Percentiles rank a stretch among this genome's conserved stretches.
Evolutionary conservation across 768 basidiomycete genomes (phyloP).

Genomic region (Termitomyces sp.): DNA sequence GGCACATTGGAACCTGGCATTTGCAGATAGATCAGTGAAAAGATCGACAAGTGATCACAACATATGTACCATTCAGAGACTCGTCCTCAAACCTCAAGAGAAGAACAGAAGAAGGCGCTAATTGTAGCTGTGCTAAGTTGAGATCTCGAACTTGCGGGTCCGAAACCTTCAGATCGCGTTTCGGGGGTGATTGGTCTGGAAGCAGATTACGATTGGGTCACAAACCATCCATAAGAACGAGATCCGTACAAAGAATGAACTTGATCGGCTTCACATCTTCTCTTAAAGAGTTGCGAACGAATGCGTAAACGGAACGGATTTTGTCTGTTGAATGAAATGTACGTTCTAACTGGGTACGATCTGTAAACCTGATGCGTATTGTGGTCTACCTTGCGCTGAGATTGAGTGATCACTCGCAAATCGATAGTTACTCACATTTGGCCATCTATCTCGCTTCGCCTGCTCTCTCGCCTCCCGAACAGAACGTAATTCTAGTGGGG

Average conservation of each 20-base stretch:
- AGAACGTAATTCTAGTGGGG: conserved; percentile 66
- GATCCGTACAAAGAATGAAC: conserved; percentile 71
- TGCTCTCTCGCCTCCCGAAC: conserved; percentile 60
- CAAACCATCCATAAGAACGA: conserved; percentile 21
- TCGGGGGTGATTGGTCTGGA: conserved; percentile 77
- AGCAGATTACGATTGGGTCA: background rate
- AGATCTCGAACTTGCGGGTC: conserved; percentile 71
- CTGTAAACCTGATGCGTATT: conserved; percentile 78
- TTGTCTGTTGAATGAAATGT: conserved; percentile 74
- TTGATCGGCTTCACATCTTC: conserved; percentile 78
- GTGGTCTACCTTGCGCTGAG: conserved; percentile 52
- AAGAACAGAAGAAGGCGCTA: conserved; percentile 80
- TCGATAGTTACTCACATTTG: conserved; percentile 45
- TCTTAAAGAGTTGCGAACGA: conserved; percentile 66
- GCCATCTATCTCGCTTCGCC: conserved; percentile 65
- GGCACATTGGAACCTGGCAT: conserved; percentile 45
- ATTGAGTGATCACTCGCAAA: background rate
- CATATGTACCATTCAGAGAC: conserved; percentile 53
- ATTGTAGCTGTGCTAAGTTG: conserved; percentile 61
- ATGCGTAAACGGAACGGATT: conserved; percentile 81
- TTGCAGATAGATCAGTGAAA: conserved; percentile 14
- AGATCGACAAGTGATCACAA: background rate
- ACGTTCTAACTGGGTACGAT: conserved; percentile 79
- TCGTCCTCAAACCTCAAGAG: conserved; percentile 75
- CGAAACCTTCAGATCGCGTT: conserved; percentile 78